Evolutionary conservation across 768 basidiomycete genomes (phyloP).

Genomic region (Psilocybe sp.): DNA sequence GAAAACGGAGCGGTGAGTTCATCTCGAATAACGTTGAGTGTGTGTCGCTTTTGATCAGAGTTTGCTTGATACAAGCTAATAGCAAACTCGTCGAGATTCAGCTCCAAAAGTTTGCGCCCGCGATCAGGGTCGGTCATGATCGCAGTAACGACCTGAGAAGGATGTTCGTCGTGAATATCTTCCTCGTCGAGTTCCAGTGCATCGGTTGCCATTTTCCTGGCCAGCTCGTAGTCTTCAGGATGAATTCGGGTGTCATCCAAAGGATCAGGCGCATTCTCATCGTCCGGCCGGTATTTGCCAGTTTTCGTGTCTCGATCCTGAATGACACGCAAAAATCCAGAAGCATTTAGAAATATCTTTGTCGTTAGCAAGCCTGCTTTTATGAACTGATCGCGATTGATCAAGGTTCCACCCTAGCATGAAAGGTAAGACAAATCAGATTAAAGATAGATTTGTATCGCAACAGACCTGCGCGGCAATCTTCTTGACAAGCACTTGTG

Average conservation of each 20-base stretch:
- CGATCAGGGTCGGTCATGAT: constrained; percentile 84
- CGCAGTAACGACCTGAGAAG: constrained; percentile 81
- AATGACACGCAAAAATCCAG: constrained; percentile 85
- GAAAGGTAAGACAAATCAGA: not conserved
- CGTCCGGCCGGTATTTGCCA: constrained; percentile 62
- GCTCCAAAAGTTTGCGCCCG: constrained; percentile 78
- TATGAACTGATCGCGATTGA: constrained; percentile 88
- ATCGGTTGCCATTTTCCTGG: constrained; percentile 97
- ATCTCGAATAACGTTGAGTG: constrained; percentile 82
- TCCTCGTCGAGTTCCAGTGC: constrained; percentile 97
- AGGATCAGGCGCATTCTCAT: constrained; percentile 78
- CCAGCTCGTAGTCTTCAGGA: constrained; percentile 95
- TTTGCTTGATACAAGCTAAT: constrained; percentile 85
- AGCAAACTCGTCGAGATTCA: constrained; percentile 96
- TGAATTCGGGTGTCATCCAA: constrained; percentile 95
- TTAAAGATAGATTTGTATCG: not conserved
- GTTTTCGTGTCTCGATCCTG: constrained; percentile 66
- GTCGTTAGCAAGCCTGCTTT: constrained; percentile 76
- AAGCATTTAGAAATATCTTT: constrained; percentile 89
- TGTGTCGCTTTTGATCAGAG: constrained; percentile 84
- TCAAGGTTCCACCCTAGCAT: constrained; percentile 76
- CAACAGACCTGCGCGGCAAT: constrained; percentile 69
- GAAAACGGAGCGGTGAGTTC: constrained; percentile 81
- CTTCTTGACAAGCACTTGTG: constrained; percentile 77
- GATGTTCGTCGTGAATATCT: constrained; percentile 88